Conservation (phyloP, 805 yeast genomes). For the Wickerhamiella hasegawae region DNA sequence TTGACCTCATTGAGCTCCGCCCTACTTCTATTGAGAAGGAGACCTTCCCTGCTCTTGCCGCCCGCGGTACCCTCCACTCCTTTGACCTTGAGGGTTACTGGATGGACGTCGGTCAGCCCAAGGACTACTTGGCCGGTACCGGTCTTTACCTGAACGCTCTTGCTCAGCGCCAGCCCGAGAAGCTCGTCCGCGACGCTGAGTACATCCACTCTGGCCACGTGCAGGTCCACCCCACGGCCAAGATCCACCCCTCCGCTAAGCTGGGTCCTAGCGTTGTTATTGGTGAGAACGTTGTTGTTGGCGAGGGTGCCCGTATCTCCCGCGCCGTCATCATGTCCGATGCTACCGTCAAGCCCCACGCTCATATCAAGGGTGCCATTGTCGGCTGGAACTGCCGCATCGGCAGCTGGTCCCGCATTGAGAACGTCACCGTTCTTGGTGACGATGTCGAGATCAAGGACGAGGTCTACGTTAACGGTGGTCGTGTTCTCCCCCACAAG, state of each 20-base stretch:
- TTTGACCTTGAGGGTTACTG: conserved; percentile 98
- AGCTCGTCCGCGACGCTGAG: conserved; percentile 45
- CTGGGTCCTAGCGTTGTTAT: conserved; percentile 97
- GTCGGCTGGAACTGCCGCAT: conserved; percentile 98
- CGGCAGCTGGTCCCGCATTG: conserved; percentile 98
- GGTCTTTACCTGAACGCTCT: conserved; percentile 77
- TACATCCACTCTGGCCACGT: conserved; percentile 85
- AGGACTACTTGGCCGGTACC: conserved; percentile 95
- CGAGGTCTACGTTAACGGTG: conserved; percentile 98
- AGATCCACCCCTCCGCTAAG: conserved; percentile 79
- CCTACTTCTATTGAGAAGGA: conserved; percentile 99
- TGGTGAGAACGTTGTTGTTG: conserved; percentile 91
- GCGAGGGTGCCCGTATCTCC: conserved; percentile 97
- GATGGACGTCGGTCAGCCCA: conserved; percentile 99
- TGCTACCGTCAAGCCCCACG: conserved; percentile 90
- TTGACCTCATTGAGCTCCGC: conserved; percentile 90
- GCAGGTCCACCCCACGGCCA: conserved; percentile 87
- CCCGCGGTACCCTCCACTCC: conserved; percentile 74
- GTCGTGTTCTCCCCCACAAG: conserved; percentile 97
- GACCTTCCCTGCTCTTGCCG: conserved; percentile 94
- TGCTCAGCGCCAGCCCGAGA: conserved; percentile 60
- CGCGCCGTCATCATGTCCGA: conserved; percentile 85
- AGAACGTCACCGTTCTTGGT: conserved; percentile 94
- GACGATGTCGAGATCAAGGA: conserved; percentile 98
- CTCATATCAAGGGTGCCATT: conserved; percentile 93